Conservation (phyloP, 2,329 filamentous ascomycete species). For the Aspergillus flavus region DNA sequence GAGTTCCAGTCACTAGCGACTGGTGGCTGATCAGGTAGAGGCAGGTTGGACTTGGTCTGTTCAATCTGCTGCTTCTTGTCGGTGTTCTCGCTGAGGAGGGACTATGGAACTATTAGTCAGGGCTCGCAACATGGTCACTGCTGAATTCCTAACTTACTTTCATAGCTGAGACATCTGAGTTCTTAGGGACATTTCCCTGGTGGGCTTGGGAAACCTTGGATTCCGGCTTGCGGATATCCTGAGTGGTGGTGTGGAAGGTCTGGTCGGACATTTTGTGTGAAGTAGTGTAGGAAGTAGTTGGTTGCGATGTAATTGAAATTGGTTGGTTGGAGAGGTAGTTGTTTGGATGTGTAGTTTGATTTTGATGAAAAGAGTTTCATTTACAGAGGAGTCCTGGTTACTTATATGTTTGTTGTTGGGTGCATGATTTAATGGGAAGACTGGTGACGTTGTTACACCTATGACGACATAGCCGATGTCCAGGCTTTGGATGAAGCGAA, state of each 20-base stretch:
- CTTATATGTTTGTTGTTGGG: slow-evolving; percentile 8
- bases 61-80: slow-evolving; percentile 68
- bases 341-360: neutral
- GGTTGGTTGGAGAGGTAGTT: neutral
- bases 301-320: neutral
- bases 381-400: neutral
- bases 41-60: slow-evolving; percentile 70
- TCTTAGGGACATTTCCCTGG: slow-evolving; percentile 45
- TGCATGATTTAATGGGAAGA: neutral
- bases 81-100: slow-evolving; percentile 42
- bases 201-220: slow-evolving; percentile 43
- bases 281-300: neutral
- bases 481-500: neutral
- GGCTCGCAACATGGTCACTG: neutral
- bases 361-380: neutral
- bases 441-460: slow-evolving; percentile 10
- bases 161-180: slow-evolving; percentile 49
- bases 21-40: slow-evolving; percentile 77
- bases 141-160: slow-evolving; percentile 42
- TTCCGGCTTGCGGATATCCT: slow-evolving; percentile 54
- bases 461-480: neutral
- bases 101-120: slow-evolving; percentile 28
- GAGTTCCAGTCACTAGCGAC: slow-evolving; percentile 78
- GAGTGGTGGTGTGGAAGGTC: slow-evolving; percentile 52
- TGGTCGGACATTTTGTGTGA: slow-evolving; percentile 19